Conservation (phyloP, 371 early-diverging fungal genomes). For the Circinella minor region DNA sequence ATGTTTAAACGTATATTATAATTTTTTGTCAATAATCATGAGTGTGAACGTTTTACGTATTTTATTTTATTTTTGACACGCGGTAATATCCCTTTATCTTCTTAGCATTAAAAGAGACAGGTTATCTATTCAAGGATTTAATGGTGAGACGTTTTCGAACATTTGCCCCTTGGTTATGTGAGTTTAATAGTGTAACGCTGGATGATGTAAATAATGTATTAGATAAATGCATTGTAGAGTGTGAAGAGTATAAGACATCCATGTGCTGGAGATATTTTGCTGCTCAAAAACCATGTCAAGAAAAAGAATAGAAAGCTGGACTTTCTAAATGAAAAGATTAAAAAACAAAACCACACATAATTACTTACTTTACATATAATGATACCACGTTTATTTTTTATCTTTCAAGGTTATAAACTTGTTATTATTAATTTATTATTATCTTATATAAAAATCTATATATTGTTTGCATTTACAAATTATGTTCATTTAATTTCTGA, state of each 20-base stretch:
- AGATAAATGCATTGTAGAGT: constrained; percentile 20
- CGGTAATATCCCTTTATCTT: not conserved
- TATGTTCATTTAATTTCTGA: too few relatives aligned
- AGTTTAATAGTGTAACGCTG: constrained; percentile 7
- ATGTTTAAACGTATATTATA: constrained; percentile 1
- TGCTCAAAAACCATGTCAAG: constrained; percentile 17
- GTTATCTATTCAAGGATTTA: constrained; percentile 28
- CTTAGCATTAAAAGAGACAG: constrained; percentile 21
- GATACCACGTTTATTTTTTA: too few relatives aligned
- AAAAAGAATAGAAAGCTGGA: constrained; percentile 12
- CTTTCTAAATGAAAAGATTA: not conserved
- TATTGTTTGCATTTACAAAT: too few relatives aligned
- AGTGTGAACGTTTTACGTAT: too few relatives aligned
- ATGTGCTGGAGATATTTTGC: constrained; percentile 26
- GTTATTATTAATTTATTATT: too few relatives aligned
- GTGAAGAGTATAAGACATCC: constrained; percentile 26
- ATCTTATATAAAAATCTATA: too few relatives aligned
- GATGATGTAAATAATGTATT: constrained; percentile 9
- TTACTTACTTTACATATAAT: not conserved
- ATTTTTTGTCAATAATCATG: too few relatives aligned
- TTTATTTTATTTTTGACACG: not conserved
- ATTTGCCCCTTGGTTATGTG: constrained; percentile 14
- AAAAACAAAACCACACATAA: not conserved
- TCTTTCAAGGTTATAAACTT: too few relatives aligned
- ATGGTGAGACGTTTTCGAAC: constrained; percentile 22